Conservation (phyloP, 805 yeast species). For the Barnettozyma pratensis region DNA sequence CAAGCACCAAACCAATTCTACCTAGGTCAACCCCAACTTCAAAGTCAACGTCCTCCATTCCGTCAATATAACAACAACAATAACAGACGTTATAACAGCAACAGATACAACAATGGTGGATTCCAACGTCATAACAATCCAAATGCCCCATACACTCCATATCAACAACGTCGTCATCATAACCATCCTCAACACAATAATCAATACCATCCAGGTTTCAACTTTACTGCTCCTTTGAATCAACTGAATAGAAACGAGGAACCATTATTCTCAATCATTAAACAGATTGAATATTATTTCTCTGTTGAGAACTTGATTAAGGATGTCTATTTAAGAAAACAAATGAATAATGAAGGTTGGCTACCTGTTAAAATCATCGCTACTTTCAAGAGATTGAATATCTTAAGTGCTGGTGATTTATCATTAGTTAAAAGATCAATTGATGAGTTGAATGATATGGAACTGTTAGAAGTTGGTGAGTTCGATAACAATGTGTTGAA, state of each 20-base stretch:
- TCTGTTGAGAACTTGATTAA: constrained; percentile 81
- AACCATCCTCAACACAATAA: constrained; percentile 3
- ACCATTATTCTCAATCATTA: constrained; percentile 19
- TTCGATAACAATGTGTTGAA: constrained; percentile 41
- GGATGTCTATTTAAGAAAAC: constrained; percentile 76
- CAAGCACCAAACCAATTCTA: neutral
- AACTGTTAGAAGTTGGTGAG: constrained; percentile 33
- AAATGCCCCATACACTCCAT: constrained; percentile 7
- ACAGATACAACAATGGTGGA: constrained; percentile 6
- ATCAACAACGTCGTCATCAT: constrained; percentile 12
- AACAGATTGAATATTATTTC: constrained; percentile 86
- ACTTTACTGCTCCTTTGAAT: neutral
- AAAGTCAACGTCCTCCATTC: constrained; percentile 14
- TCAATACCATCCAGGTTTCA: constrained; percentile 1
- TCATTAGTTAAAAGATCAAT: constrained; percentile 50
- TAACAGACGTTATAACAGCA: constrained; percentile 17
- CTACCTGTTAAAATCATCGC: constrained; percentile 59
- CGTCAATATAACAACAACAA: constrained; percentile 20
- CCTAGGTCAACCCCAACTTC: constrained; percentile 9
- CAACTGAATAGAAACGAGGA: constrained; percentile 14
- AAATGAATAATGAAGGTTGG: constrained; percentile 76
- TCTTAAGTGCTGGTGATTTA: constrained; percentile 52
- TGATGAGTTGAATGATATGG: constrained; percentile 34
- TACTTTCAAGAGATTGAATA: constrained; percentile 70
- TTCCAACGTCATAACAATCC: constrained; percentile 10